Evolutionary conservation across 2,329 filamentous ascomycete species (phyloP).

Genomic region (Colletotrichum australisinense): DNA sequence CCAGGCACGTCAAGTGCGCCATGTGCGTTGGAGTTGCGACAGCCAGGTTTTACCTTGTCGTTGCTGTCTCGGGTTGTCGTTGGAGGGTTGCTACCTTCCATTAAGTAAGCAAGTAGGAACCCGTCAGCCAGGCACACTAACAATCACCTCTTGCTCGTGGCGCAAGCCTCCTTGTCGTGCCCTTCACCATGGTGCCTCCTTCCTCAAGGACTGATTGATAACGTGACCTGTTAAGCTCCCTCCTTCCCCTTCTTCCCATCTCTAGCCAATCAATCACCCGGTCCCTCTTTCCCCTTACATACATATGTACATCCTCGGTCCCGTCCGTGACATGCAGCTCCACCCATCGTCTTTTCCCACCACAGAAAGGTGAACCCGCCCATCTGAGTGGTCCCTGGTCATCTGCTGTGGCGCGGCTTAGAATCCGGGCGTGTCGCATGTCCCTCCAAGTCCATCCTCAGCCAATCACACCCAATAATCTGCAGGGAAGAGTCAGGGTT

Average conservation of each 20-base stretch:
- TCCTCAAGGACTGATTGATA: background rate
- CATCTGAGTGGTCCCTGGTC: background rate
- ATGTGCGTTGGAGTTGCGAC: constrained; percentile 11
- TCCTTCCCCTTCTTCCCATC: background rate
- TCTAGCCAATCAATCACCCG: background rate
- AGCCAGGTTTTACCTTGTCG: constrained; percentile 20
- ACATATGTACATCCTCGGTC: background rate
- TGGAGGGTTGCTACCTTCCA: background rate
- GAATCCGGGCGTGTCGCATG: constrained; percentile 22
- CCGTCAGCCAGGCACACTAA: background rate
- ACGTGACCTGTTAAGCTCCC: background rate
- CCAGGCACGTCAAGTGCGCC: constrained; percentile 18
- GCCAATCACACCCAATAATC: background rate
- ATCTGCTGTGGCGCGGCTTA: constrained; percentile 4
- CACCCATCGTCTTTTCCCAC: background rate
- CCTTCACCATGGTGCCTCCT: too few species aligned
- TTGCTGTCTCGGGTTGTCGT: background rate
- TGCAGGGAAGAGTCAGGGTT: background rate
- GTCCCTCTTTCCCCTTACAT: background rate
- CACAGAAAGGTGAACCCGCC: background rate
- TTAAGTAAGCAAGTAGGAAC: background rate
- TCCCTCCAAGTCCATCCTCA: background rate
- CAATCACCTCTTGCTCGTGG: background rate
- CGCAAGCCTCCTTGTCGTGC: background rate
- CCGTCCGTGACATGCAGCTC: constrained; percentile 1